A percentile compares a stretch with the other conserved stretches of the same genome.
These are phyloP conservation scores for Cubamyces sp. DNA, from an alignment of 768 basidiomycete genomes.

Conservation along the genomic window DNA sequence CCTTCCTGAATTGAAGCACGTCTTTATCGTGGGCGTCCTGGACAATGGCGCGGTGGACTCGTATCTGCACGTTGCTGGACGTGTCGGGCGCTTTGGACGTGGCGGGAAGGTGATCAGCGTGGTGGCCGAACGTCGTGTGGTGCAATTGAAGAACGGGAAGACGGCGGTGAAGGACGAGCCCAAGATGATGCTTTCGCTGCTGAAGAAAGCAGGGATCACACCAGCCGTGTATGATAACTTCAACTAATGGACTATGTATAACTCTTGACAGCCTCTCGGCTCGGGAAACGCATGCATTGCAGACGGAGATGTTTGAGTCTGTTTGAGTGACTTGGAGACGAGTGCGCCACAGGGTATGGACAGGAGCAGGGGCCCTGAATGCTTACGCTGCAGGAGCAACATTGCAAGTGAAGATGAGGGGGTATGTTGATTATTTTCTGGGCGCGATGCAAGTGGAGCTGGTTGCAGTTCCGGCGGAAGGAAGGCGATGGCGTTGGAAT, in stretches of 20 bases:
- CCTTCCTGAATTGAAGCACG: conserved; percentile 70
- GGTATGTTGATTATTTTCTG: background rate
- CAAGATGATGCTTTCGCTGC: conserved; percentile 47
- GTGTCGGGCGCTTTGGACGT: conserved; percentile 74
- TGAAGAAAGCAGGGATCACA: conserved; percentile 47
- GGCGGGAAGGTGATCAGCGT: conserved; percentile 70
- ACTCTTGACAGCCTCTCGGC: background rate
- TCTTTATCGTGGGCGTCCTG: conserved; percentile 71
- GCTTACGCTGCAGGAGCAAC: background rate
- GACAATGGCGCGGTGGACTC: conserved; percentile 55
- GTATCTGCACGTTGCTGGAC: conserved; percentile 73
- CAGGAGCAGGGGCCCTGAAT: background rate
- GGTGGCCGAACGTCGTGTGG: conserved; percentile 45
- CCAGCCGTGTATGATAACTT: conserved; percentile 57
- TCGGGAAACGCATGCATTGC: background rate
- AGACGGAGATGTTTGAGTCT: conserved; percentile 1
- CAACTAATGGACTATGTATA: conserved; percentile 36
- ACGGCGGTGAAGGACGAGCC: conserved; percentile 37
- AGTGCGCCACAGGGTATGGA: conserved; percentile 8
- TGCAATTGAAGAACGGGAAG: conserved; percentile 35
- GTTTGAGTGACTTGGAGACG: conserved; percentile 10
- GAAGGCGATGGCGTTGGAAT: background rate
- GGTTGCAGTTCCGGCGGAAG: background rate
- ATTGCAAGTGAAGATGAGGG: background rate
- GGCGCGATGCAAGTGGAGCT: background rate